Percentiles rank a stretch among this genome's conserved stretches.
phyloP scores from a whole-genome alignment of 106 monocot genomes.

The Platanthera guangdongensis region DNA sequence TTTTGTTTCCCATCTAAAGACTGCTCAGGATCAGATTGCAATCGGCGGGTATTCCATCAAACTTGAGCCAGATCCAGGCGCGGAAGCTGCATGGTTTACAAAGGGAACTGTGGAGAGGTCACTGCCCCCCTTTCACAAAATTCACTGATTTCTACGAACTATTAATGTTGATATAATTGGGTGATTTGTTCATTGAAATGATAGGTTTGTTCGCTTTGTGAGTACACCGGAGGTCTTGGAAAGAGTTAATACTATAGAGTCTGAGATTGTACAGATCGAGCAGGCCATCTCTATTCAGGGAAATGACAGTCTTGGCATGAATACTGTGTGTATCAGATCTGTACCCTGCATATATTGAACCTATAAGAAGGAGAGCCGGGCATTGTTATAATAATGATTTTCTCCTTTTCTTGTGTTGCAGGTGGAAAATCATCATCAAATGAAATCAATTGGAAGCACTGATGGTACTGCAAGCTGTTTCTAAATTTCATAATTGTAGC shows the following conservation, averaged over 20 bases:
- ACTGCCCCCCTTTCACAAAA: not conserved
- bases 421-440: conserved; percentile 45
- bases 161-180: not conserved
- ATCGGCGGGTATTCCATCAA: conserved; percentile 70
- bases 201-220: conserved; percentile 69
- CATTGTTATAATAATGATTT: not conserved
- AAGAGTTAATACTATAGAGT: conserved; percentile 51
- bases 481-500: not conserved
- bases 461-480: conserved; percentile 13
- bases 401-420: conserved; percentile 8
- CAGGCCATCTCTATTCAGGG: conserved; percentile 43
- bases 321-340: conserved; percentile 19
- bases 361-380: not conserved
- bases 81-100: conserved; percentile 55
- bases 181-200: not conserved
- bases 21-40: conserved; percentile 53
- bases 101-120: conserved; percentile 65
- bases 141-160: not conserved
- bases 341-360: not conserved
- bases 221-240: conserved; percentile 69
- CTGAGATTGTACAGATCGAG: conserved; percentile 58
- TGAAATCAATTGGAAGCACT: conserved; percentile 14
- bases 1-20: conserved; percentile 57
- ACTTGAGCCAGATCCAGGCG: conserved; percentile 37
- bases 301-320: conserved; percentile 30